Base-by-base conservation (phyloP, 768 basidiomycete genomes). In the Dacryopinax primogenitus region DNA sequence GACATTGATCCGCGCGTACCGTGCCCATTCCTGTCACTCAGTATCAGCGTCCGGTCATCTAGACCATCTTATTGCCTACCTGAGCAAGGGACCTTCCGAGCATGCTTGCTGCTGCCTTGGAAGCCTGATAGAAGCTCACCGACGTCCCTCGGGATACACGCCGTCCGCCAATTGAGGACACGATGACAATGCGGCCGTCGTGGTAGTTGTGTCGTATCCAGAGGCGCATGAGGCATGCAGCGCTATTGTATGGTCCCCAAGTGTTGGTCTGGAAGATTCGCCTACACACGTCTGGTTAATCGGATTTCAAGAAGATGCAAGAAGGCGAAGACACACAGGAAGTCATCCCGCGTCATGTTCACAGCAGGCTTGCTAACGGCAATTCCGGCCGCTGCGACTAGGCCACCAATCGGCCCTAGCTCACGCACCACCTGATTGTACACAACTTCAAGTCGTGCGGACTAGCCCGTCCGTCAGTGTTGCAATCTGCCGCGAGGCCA, bases 251-350 rank as follows among this genome's bases (percentile, higher is more conserved):
- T 68, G 58, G 69, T 64, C 47, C 70, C 69, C 9, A 72, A 66
- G 12, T 62, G 66, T 6, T 68, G 67, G 62, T 72, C 70, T 62
- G 70, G 70, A 16, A 66, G 63, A 18, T 68, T 69, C 1, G 67
- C 67, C 37, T 39, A n/a, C 11, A 39, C 12, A 39, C 11, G n/a
- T n/a, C 37, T 39, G 37, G n/a, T 11, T 39, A 11, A 39, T 11
- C 37, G n/a, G n/a, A n/a, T 11, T n/a, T n/a, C 12, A 39, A 11
- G 11, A 11, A 39, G 12, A 39, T 11, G n/a, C n/a, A 39, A 39
- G 11, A n/a, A 39, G 37, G n/a, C 12, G 37, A n/a, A n/a, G n/a
- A 39, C 37, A 11, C 12, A 39, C 37, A 11, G 37, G 37, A 39
- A 39, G n/a, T 39, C 37, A 11, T 39, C 37, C 12, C n/a, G 37